Evolutionary conservation across 257 asterid genomes (phyloP), one percentile per base, ranked within the genome.

Genomic region (Ligustrum vulgare): DNA sequence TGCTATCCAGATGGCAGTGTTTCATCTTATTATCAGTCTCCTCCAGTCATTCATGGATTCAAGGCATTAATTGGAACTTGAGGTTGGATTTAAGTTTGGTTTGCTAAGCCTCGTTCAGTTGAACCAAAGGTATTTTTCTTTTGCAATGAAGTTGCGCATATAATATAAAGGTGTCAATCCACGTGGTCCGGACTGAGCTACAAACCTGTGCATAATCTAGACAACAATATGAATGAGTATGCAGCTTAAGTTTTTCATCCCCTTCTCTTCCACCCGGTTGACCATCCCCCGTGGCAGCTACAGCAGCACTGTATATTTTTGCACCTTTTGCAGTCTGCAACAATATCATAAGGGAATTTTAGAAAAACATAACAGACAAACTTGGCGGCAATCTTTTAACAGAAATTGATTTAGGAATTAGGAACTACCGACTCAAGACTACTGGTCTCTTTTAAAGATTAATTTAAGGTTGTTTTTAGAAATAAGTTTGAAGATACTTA

Each of bases 181-280:
- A 1, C 1, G 31, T 28, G 31, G 31, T 28, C 31, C 31, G 31
- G 31, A 1, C 0, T 1, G 31, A 1, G 84, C 70, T 33, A 76
- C 72, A 75, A 76, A 91, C 98, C 97, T 93, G 98, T 39, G 98
- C 84, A 82, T 93, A 93, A 75, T 93, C 98, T 23, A 93, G 86
- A 80, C 98, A 91, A 70, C 98, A 93, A 70, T 91, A 93, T 16
- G 97, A 91, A 80, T 93, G 98, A 7, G 98, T 93, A 49, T 93
- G 97, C 91, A 90, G 67, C 84, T 93, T 93, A 71, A 80, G 80
- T 81, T 93, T 93, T 16, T 93, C 98, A 64, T 91, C 97, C 75
- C 96, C 97, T 67, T 88, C 97, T 82, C 87, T 88, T 72, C 98
- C 96, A 71, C 60, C 54, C 39, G 68, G 86, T 80, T 79, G 89